Conservation (phyloP, 129 eudicot species). For the Logfia minima region DNA sequence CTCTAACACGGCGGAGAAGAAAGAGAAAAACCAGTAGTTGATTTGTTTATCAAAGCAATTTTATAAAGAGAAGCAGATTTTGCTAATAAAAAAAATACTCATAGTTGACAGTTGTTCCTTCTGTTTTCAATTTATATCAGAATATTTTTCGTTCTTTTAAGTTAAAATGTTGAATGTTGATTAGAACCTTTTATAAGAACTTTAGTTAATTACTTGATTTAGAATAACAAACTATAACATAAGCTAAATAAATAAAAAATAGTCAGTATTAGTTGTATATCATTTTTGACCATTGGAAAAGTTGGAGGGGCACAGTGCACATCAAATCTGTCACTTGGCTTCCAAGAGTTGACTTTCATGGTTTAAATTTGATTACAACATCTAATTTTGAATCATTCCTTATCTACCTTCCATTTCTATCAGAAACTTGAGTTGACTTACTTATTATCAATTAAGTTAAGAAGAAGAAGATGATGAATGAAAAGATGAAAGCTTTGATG, state of each 20-base stretch:
- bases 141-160: not conserved
- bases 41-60: too few species aligned
- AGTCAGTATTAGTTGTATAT: not conserved
- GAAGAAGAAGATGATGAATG: conserved; percentile 48
- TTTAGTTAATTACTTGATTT: not conserved
- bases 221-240: not conserved
- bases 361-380: conserved; percentile 27
- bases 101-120: not conserved
- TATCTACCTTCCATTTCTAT: conserved; percentile 4
- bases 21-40: too few species aligned
- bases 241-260: not conserved
- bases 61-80: not conserved
- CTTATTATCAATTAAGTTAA: not conserved
- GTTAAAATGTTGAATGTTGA: too few species aligned
- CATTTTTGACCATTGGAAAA: conserved; percentile 34
- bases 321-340: not conserved
- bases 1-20: too few species aligned
- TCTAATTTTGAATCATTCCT: conserved; percentile 16
- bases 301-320: conserved; percentile 25
- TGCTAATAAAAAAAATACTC: not conserved
- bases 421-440: conserved; percentile 36
- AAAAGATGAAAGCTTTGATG: conserved; percentile 60
- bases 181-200: not conserved
- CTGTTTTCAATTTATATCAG: not conserved
- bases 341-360: conserved; percentile 40